These are phyloP conservation scores for Murraya paniculata DNA, from an alignment of 345 rosid genomes.

Conservation along the genomic window DNA sequence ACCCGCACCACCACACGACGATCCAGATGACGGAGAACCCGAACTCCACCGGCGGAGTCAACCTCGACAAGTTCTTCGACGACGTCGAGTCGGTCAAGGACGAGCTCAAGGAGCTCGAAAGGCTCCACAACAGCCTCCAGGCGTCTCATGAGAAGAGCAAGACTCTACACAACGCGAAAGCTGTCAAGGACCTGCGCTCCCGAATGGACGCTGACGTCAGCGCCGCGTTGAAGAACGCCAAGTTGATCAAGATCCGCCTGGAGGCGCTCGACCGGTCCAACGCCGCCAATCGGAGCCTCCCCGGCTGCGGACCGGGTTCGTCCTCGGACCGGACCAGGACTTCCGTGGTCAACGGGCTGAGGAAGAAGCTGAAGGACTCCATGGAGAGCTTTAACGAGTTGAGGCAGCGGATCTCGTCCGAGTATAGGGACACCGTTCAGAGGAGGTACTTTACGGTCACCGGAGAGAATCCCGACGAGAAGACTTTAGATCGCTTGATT, in stretches of 20 bases:
- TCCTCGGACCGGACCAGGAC: conserved; percentile 89
- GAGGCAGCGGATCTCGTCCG: conserved; percentile 68
- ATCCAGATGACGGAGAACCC: conserved; percentile 37
- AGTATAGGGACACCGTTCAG: conserved; percentile 92
- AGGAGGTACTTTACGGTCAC: conserved; percentile 89
- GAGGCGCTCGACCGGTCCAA: conserved; percentile 91
- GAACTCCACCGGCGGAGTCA: conserved; percentile 48
- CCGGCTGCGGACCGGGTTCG: conserved; percentile 86
- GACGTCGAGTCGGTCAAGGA: conserved; percentile 84
- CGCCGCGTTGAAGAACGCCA: conserved; percentile 75
- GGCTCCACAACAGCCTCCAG: conserved; percentile 52
- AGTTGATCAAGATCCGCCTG: conserved; percentile 66
- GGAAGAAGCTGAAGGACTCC: conserved; percentile 88
- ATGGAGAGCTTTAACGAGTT: conserved; percentile 77
- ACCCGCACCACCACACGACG: conserved; percentile 21
- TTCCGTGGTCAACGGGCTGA: conserved; percentile 74
- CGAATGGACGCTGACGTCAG: conserved; percentile 85
- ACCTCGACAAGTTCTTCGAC: conserved; percentile 77
- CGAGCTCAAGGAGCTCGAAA: conserved; percentile 72
- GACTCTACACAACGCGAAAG: conserved; percentile 72
- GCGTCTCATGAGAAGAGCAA: conserved; percentile 87
- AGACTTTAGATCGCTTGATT: conserved; percentile 69
- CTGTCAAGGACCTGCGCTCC: conserved; percentile 73
- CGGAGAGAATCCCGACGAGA: conserved; percentile 89
- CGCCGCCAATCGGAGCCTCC: conserved; percentile 70